Evolutionary conservation across 2,329 filamentous ascomycete genomes (phyloP).

Genomic region (Botrytis cinerea): DNA sequence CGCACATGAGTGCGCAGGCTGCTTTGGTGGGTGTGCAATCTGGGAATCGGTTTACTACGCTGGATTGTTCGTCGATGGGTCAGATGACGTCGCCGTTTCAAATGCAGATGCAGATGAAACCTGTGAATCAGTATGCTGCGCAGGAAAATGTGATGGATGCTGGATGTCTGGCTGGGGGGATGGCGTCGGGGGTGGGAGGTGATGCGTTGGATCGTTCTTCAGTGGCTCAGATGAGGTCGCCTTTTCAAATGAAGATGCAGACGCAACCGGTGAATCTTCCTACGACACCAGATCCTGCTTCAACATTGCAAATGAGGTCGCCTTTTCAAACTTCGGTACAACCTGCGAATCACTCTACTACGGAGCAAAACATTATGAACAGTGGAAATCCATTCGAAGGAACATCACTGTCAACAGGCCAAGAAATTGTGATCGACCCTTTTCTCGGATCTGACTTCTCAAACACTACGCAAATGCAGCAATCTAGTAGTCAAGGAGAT

Average conservation of each 20-base stretch:
- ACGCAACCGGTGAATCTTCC: not conserved
- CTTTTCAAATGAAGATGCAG: no score
- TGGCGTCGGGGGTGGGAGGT: no score
- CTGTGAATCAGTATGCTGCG: accelerated
- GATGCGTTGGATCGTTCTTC: no score
- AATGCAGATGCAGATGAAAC: not conserved
- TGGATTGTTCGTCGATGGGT: no score
- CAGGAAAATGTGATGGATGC: not conserved
- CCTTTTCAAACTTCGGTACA: not conserved
- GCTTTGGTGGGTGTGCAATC: no score
- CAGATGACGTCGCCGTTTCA: no score
- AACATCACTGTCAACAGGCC: not conserved
- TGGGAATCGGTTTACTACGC: not conserved
- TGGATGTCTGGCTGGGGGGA: not conserved
- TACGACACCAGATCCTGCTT: not conserved
- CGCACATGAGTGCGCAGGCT: no score
- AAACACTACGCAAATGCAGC: not conserved
- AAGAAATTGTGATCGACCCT: accelerated
- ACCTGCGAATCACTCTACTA: not conserved
- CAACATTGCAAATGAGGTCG: not conserved
- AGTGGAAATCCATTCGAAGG: not conserved
- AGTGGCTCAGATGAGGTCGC: not conserved
- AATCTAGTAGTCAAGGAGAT: not conserved
- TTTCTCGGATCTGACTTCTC: not conserved
- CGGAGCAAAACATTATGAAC: not conserved